These are phyloP conservation scores for Coffea canephora DNA, from an alignment of 257 asterid genomes.

Conservation along the genomic window DNA sequence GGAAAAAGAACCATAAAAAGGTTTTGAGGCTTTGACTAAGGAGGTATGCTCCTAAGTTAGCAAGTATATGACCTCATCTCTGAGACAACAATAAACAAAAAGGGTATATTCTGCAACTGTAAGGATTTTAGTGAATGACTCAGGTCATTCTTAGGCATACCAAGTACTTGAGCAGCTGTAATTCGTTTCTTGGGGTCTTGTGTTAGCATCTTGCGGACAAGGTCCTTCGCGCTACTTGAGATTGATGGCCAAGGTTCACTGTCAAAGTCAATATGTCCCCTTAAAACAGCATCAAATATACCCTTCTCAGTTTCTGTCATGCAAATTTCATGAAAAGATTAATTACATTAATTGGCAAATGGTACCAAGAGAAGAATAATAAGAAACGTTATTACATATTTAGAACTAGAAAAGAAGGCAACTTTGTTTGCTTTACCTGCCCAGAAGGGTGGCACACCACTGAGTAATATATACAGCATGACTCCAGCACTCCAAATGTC, in stretches of 20 bases:
- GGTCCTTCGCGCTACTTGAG: constrained; percentile 74
- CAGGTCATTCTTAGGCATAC: constrained; percentile 27
- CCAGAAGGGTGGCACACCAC: constrained; percentile 93
- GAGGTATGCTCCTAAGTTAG: neutral
- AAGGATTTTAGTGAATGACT: neutral
- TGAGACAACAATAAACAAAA: neutral
- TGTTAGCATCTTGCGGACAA: constrained; percentile 64
- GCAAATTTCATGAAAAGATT: neutral
- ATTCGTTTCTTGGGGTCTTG: constrained; percentile 62
- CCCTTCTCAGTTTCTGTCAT: constrained; percentile 66
- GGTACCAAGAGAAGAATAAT: neutral
- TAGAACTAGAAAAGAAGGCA: neutral
- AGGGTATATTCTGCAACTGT: neutral
- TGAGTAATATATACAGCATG: constrained; percentile 73
- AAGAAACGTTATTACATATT: neutral
- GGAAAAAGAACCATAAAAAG: neutral
- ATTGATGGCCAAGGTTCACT: constrained; percentile 74
- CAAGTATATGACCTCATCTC: neutral
- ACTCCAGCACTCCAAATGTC: constrained; percentile 95
- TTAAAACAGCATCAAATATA: constrained; percentile 60
- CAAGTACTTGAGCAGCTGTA: constrained; percentile 81
- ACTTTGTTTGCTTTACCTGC: constrained; percentile 45
- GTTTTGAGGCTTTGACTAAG: neutral
- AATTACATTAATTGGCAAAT: neutral
- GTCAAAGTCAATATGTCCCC: constrained; percentile 63